Evolutionary conservation across 2,329 filamentous ascomycete genomes (phyloP).

Genomic region (Penicillium decumbens): DNA sequence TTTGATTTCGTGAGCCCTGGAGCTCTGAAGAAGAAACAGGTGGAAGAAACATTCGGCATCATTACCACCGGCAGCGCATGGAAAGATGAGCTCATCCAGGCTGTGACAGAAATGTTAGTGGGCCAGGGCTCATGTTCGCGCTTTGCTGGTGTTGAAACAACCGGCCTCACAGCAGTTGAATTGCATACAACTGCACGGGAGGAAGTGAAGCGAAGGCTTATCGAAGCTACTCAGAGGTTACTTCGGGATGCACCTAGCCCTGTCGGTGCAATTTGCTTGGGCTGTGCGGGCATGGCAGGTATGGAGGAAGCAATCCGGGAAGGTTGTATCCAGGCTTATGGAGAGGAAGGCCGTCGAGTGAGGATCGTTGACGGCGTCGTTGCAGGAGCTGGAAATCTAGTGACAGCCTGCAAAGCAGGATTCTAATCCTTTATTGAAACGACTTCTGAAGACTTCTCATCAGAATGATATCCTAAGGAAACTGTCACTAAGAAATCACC

Average conservation of each 20-base stretch:
- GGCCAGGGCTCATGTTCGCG: conserved; percentile 38
- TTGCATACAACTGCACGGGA: conserved; percentile 65
- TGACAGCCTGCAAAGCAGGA: conserved; percentile 36
- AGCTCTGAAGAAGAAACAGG: conserved; percentile 36
- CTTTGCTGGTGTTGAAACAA: conserved; percentile 78
- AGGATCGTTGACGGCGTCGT: conserved; percentile 68
- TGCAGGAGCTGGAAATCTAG: conserved; percentile 36
- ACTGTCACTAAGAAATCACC: neutral
- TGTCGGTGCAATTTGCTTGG: conserved; percentile 70
- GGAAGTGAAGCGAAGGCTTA: conserved; percentile 62
- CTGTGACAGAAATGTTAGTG: conserved; percentile 62
- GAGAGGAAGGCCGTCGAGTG: conserved; percentile 56
- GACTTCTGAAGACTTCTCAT: neutral
- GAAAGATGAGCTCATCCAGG: conserved; percentile 66
- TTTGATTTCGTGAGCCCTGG: conserved; percentile 26
- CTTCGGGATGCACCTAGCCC: conserved; percentile 48
- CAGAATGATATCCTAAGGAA: neutral
- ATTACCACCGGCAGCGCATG: conserved; percentile 83
- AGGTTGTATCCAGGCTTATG: conserved; percentile 62
- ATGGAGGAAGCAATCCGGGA: conserved; percentile 70
- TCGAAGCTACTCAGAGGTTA: conserved; percentile 63
- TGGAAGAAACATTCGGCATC: conserved; percentile 64
- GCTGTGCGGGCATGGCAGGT: conserved; percentile 87
- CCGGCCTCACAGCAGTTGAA: conserved; percentile 73
- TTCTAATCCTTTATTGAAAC: conserved; percentile 20